Evolutionary conservation across 495 filamentous ascomycete species (phyloP).

Genomic region (Penicillium manginii): DNA sequence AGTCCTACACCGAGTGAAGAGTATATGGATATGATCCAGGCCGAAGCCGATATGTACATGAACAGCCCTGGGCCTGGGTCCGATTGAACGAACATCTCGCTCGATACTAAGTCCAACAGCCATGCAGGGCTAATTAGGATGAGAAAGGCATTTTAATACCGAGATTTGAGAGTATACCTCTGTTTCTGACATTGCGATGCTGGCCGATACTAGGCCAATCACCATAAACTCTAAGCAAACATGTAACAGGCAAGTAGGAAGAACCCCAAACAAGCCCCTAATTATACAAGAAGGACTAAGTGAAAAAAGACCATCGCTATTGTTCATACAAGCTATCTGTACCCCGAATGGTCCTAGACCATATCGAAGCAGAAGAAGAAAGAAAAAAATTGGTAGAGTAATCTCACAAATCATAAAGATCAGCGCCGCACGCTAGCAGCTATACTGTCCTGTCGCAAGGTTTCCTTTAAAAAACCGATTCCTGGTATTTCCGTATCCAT

Average conservation of each 20-base stretch:
- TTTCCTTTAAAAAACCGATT: conserved; percentile 18
- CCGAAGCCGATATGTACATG: conserved; percentile 1
- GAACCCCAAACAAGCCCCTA: too few species aligned
- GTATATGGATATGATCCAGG: conserved; percentile 15
- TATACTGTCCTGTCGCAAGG: conserved; percentile 12
- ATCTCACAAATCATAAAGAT: conserved; percentile 28
- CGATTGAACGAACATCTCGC: too few species aligned
- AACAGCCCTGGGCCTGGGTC: too few species aligned
- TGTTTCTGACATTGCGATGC: too few species aligned
- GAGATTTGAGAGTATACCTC: too few species aligned
- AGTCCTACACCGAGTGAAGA: conserved; percentile 13
- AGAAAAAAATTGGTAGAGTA: conserved; percentile 20
- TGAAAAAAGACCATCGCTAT: conserved; percentile 12
- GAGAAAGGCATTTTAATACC: too few species aligned
- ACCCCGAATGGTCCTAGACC: conserved; percentile 12
- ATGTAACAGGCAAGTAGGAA: too few species aligned
- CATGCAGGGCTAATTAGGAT: too few species aligned
- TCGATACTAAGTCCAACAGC: too few species aligned
- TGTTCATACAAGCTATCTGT: conserved; percentile 36
- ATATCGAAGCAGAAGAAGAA: conserved; percentile 18
- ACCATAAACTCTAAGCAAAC: too few species aligned
- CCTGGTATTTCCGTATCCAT: conserved; percentile 42
- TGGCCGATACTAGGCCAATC: too few species aligned
- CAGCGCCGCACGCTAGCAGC: conserved; percentile 10
- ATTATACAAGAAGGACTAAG: not conserved